These are phyloP conservation scores for Neurospora sp. DNA, from an alignment of 495 filamentous ascomycete species.

Conservation along the genomic window DNA sequence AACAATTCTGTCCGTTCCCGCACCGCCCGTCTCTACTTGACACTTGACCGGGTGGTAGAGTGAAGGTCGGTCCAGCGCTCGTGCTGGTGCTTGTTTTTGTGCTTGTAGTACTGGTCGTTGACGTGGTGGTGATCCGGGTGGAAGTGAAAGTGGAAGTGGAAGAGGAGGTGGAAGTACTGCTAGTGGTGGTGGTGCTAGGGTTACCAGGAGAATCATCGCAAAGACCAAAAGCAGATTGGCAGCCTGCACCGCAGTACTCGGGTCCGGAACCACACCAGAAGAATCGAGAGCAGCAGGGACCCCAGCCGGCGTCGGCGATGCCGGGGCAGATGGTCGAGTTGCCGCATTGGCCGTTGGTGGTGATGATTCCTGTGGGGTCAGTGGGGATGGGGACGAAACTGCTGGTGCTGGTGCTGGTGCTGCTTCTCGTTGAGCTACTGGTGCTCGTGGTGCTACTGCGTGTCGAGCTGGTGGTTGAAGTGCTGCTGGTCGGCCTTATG, in stretches of 20 bases:
- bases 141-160: conserved; percentile 1
- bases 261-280: conserved; percentile 40
- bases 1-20: conserved; percentile 17
- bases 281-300: conserved; percentile 33
- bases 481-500: not conserved
- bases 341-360: conserved; percentile 25
- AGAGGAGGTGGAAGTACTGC: not conserved
- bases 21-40: conserved; percentile 20
- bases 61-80: conserved; percentile 3
- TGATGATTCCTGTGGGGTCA: conserved; percentile 5
- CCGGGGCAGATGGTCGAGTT: conserved; percentile 23
- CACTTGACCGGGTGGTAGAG: conserved; percentile 12
- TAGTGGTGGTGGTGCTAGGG: too few relatives aligned
- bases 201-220: conserved; percentile 12
- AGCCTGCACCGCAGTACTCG: conserved; percentile 42
- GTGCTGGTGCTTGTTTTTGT: conserved; percentile 2
- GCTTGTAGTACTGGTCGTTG: not conserved
- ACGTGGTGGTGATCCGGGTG: not conserved
- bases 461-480: conserved; percentile 5
- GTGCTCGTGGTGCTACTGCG: conserved; percentile 1
- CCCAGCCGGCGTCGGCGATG: conserved; percentile 16
- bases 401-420: not conserved
- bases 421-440: not conserved
- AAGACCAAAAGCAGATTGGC: conserved; percentile 32
- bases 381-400: conserved; percentile 4